phyloP scores from a whole-genome alignment of 2,329 filamentous ascomycete species.

The Ustulina deusta region DNA sequence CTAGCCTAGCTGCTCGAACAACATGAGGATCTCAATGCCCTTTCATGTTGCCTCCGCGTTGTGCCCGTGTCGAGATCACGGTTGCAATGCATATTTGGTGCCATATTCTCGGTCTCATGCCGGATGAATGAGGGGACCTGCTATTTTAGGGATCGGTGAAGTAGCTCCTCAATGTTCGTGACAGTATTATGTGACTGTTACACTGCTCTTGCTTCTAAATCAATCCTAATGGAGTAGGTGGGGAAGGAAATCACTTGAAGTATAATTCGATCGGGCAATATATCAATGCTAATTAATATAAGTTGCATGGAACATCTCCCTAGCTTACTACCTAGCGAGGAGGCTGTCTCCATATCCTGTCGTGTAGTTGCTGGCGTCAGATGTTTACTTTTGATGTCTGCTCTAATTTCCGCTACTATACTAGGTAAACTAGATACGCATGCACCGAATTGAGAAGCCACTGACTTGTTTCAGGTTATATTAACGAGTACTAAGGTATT shows the following conservation, averaged over 20 bases:
- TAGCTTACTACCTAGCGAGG: not conserved
- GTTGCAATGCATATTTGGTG: slow-evolving; percentile 6
- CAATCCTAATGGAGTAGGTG: slow-evolving; percentile 34
- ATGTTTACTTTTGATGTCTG: not conserved
- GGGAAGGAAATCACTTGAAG: not conserved
- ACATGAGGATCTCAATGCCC: too few species aligned
- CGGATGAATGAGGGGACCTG: slow-evolving; percentile 25
- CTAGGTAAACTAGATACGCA: not conserved
- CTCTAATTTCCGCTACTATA: not conserved
- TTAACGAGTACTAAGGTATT: not conserved
- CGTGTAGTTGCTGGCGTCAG: slow-evolving; percentile 25
- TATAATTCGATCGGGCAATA: not conserved
- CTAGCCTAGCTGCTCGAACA: not conserved
- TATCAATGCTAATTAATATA: not conserved
- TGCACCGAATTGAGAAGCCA: not conserved
- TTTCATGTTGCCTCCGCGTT: not conserved
- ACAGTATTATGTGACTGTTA: not conserved
- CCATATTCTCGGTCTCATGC: slow-evolving; percentile 27
- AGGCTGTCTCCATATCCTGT: not conserved
- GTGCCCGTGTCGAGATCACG: slow-evolving; percentile 7
- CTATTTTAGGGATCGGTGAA: slow-evolving; percentile 16
- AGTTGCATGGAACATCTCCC: slow-evolving; percentile 10
- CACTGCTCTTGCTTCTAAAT: not conserved
- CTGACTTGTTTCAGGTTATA: not conserved
- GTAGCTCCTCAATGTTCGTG: slow-evolving; percentile 6